Conservation (phyloP, 1,139 yeast species). For the Kodamaea fungicola region DNA sequence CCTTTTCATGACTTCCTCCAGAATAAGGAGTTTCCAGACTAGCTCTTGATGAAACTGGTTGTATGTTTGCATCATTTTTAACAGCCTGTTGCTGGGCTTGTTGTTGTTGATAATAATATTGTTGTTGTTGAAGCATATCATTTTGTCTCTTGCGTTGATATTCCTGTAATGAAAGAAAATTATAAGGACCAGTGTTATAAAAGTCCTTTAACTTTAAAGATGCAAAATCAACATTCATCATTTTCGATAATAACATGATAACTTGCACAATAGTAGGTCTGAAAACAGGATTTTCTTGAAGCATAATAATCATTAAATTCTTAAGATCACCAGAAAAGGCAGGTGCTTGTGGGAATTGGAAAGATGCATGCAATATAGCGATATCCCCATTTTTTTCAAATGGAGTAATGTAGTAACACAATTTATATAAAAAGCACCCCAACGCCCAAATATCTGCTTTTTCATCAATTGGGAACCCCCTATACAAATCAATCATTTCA, state of each 20-base stretch:
- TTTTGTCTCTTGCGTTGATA: constrained; percentile 41
- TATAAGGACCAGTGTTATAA: constrained; percentile 37
- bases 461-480: constrained; percentile 67
- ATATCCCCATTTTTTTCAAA: constrained; percentile 73
- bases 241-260: constrained; percentile 32
- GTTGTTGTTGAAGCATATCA: constrained; percentile 35
- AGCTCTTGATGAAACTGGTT: constrained; percentile 25
- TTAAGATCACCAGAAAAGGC: constrained; percentile 59
- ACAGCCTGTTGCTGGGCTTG: constrained; percentile 10
- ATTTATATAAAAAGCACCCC: constrained; percentile 72
- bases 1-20: constrained; percentile 2
- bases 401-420: constrained; percentile 79
- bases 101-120: constrained; percentile 32
- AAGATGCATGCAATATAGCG: constrained; percentile 67
- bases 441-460: constrained; percentile 83
- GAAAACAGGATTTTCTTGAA: constrained; percentile 73
- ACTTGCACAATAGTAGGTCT: constrained; percentile 86
- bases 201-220: constrained; percentile 33
- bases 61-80: constrained; percentile 15
- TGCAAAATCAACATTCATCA: constrained; percentile 29
- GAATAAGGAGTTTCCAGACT: constrained; percentile 7
- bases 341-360: constrained; percentile 56
- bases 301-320: constrained; percentile 72
- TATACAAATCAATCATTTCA: constrained; percentile 73
- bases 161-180: constrained; percentile 45